Evolutionary conservation across 371 early-diverging fungal genomes (phyloP).

Genomic region (Syncephalastrum sp.): DNA sequence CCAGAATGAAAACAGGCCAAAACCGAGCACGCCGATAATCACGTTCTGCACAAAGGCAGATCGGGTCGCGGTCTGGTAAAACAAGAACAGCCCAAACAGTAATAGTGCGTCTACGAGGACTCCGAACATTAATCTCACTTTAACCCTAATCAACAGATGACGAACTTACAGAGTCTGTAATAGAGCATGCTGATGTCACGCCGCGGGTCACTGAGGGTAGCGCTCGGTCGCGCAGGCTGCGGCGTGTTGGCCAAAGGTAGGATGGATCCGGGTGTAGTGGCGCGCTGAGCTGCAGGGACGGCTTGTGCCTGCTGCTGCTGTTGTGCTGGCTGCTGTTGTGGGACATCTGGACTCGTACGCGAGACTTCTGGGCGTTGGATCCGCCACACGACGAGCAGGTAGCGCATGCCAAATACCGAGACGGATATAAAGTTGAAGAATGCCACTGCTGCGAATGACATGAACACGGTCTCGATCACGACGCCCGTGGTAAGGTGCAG

Average conservation of each 20-base stretch:
- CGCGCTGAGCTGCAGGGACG: no score
- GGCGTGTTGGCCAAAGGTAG: constrained; percentile 10
- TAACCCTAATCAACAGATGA: constrained; percentile 1
- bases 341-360: constrained; percentile 12
- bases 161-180: constrained; percentile 55
- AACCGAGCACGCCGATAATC: constrained; percentile 46
- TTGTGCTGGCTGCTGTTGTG: constrained; percentile 10
- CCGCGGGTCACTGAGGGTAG: constrained; percentile 24
- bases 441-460: constrained; percentile 65
- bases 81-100: constrained; percentile 60
- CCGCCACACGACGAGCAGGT: constrained; percentile 68
- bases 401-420: constrained; percentile 73
- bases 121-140: not conserved
- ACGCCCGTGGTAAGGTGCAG: constrained; percentile 64
- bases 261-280: constrained; percentile 14
- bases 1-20: constrained; percentile 74
- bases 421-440: constrained; percentile 73
- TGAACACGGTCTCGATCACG: constrained; percentile 56
- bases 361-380: constrained; percentile 65
- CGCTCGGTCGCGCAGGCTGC: constrained; percentile 8
- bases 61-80: constrained; percentile 63
- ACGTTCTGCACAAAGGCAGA: constrained; percentile 54
- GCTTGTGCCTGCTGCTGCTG: constrained; percentile 19
- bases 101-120: constrained; percentile 51
- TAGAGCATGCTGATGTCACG: constrained; percentile 49